Conservation (phyloP, 2,329 filamentous ascomycete species). For the Colletotrichum navitas region DNA sequence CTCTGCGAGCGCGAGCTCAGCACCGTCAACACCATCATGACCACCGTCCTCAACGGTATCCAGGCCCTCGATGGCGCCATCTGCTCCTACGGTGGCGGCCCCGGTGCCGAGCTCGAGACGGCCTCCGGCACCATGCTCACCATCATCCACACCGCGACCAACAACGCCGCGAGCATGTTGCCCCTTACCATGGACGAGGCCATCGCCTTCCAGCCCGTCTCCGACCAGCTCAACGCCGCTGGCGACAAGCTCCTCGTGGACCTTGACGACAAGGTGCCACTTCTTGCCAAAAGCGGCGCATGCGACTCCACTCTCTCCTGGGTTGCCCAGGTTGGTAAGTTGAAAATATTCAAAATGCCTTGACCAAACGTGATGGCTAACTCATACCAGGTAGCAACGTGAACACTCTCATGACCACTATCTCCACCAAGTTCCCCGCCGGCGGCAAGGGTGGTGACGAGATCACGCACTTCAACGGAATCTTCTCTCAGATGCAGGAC, state of each 20-base stretch:
- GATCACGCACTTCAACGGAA: slow-evolving; percentile 34
- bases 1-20: slow-evolving; percentile 33
- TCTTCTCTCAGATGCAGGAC: slow-evolving; percentile 34
- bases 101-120: slow-evolving; percentile 24
- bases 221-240: slow-evolving; percentile 38
- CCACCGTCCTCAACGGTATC: slow-evolving; percentile 38
- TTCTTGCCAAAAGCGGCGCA: slow-evolving; percentile 20
- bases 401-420: slow-evolving; percentile 40
- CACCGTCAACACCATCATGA: slow-evolving; percentile 39
- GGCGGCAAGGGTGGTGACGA: slow-evolving; percentile 41
- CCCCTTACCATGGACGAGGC: slow-evolving; percentile 40
- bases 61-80: slow-evolving; percentile 22
- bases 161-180: slow-evolving; percentile 31
- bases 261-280: slow-evolving; percentile 19
- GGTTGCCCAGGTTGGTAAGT: slow-evolving; percentile 38
- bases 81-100: slow-evolving; percentile 28
- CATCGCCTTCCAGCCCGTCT: slow-evolving; percentile 40
- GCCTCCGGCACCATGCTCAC: slow-evolving; percentile 31
- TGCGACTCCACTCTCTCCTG: slow-evolving; percentile 35
- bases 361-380: background rate
- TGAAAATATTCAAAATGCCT: rapidly evolving
- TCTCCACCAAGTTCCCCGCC: slow-evolving; percentile 41
- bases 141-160: slow-evolving; percentile 38
- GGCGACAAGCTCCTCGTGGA: slow-evolving; percentile 40
- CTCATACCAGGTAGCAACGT: slow-evolving; percentile 25